Evolutionary conservation across 2,329 filamentous ascomycete species (phyloP), one percentile per base, ranked within the genome.

Genomic region (Apiospora arundinis): DNA sequence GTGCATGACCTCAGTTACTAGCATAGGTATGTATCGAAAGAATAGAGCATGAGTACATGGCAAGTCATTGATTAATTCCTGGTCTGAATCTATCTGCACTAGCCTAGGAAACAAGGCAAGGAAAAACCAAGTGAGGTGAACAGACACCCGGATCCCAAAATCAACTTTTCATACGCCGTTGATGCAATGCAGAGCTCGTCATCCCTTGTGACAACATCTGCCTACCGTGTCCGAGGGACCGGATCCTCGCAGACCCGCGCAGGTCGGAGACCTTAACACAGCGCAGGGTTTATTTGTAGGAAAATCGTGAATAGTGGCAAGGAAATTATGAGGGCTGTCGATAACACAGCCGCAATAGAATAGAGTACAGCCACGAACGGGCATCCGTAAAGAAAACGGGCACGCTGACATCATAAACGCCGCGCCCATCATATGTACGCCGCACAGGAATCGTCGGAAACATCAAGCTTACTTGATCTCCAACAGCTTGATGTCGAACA

Each of bases 401-500:
- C 73, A 74, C 56, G 48, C 48, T 40, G 37, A 49, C 52, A 49
- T 56, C 68, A 46, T 70, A 52, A 71, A 66, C 67, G 18, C 25
- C 65, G 46, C 49, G 42, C 66, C 69, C 70, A 42, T 48, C 52
- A 12, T 28, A 69, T 56, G 32, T 63, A 63, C 56, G 52, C 48
- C 67, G 46, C 46, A 56, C 67, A 42, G 23, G 44, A 56, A 56
- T 32, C 65, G 28, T 44, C 42, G 23, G 37, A 69, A 72, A 44
- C 40, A 37, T 45, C 45, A 40, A 74, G 71, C 83, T 87, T 91
- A 95, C 87, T 95, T 95, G 84, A 95, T 93, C 83, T 93, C 91
- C 70, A 95, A 85, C 70, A 95, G 87, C 88, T 95, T 96, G 78
- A 96, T 88, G 82, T 99, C 97, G 82, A 99, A 99, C 81, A 93